Evolutionary conservation across 495 filamentous ascomycete genomes (phyloP).

Genomic region (Cercophora newfieldiana): DNA sequence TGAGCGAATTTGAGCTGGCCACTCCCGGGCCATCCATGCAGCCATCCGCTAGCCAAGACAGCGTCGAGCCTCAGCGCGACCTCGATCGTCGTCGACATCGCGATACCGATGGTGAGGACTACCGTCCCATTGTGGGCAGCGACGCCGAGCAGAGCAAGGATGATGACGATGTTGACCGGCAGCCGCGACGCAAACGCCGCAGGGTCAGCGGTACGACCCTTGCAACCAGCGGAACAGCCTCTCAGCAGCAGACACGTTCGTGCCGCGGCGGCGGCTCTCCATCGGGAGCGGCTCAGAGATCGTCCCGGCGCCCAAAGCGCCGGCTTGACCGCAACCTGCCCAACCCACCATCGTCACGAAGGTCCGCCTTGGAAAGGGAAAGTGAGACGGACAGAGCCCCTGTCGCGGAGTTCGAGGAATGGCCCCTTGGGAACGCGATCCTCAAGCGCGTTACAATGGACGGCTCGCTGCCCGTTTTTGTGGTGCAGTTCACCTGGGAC

Average conservation of each 20-base stretch:
- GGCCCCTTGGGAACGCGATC: conserved; percentile 16
- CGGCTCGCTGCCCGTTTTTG: not conserved
- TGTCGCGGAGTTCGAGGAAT: conserved; percentile 16
- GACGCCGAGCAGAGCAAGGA: conserved; percentile 14
- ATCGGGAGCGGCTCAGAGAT: no score
- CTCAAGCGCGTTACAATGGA: conserved; percentile 16
- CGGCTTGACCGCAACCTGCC: no score
- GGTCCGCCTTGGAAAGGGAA: conserved; percentile 11
- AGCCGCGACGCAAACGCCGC: conserved; percentile 12
- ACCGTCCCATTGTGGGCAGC: conserved; percentile 9
- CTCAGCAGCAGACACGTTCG: conserved; percentile 12
- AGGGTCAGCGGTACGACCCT: conserved; percentile 5
- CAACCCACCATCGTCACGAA: not conserved
- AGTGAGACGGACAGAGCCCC: conserved; percentile 12
- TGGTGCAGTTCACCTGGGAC: no score
- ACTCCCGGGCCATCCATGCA: conserved; percentile 10
- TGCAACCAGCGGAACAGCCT: conserved; percentile 12
- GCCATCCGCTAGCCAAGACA: conserved; percentile 11
- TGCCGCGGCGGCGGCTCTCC: not conserved
- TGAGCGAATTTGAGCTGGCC: no score
- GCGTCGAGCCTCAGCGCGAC: conserved; percentile 16
- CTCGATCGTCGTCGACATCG: conserved; percentile 17
- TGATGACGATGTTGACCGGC: conserved; percentile 11
- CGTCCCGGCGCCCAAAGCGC: no score
- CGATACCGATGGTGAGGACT: conserved; percentile 19